Base-by-base conservation (phyloP, 345 rosid genomes). In the Acer saccharum region DNA sequence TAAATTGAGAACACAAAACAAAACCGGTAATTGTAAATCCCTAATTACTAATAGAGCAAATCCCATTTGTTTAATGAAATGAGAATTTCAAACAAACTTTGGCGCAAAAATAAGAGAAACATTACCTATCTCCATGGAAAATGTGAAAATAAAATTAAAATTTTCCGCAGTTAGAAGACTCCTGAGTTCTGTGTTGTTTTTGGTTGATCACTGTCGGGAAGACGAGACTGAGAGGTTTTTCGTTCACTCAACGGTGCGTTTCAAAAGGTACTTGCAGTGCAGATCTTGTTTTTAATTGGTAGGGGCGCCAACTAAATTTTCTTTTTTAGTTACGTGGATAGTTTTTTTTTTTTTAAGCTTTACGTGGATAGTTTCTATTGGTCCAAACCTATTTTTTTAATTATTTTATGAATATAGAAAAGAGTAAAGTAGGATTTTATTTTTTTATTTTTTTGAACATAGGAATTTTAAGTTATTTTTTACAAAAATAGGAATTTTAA, bases 91-190 rank as follows among this genome's bases (percentile, higher is more conserved):
- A 60, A 60, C 64, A 21, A 60, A 60, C 7, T 57, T 57, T 5
- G 62, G 23, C 62, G 17, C 62, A 57, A 57, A n/a, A 17, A 16
- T 18, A 7, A 57, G 18, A 27, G 23, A 32, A 10, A 18, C 13
- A 21, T 50, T 75, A 54, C 78, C 70, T 52, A 75, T 50, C 48
- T 52, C 78, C 78, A 66, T 75, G 39, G 16, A 29, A 75, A 32
- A 46, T 16, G 6, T 5, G 27, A 46, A 43, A 25, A 25, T 13
- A 39, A 58, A 21, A 41, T 58, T 8, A 55, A 54, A 64, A 71
- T 54, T 32, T 13, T 44, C 64, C 8, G 18, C 29, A 72, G 60
- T n/a, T 57, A 25, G 14, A 14, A 65, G 2, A 65, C 21, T 54
- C 0, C 1, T 16, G 58, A 54, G 58, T 1, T 54, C 14, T 54